Evolutionary conservation across 2,329 filamentous ascomycete genomes (phyloP).

Genomic region (Fusarium kyushuense): DNA sequence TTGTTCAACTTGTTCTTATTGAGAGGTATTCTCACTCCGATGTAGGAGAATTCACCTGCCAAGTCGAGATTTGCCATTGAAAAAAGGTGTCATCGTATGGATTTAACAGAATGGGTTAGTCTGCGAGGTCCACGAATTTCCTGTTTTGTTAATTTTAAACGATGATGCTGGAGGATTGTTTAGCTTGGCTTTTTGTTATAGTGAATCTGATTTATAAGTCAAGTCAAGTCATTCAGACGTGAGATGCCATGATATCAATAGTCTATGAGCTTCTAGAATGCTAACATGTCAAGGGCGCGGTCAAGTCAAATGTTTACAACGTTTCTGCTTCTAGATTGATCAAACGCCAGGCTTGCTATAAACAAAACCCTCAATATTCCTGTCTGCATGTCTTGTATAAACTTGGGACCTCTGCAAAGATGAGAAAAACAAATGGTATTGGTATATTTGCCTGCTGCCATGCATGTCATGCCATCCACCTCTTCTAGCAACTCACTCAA

Average conservation of each 20-base stretch:
- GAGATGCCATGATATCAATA: no score
- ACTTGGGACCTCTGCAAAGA: constrained; percentile 6
- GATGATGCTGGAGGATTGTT: background rate
- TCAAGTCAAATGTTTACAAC: background rate
- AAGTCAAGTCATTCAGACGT: background rate
- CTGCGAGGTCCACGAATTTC: background rate
- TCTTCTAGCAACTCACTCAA: constrained; percentile 8
- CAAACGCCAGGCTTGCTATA: constrained; percentile 39
- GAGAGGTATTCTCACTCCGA: constrained; percentile 19
- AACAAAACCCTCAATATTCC: constrained; percentile 17
- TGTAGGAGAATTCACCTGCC: constrained; percentile 12
- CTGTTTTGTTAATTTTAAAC: constrained; percentile 25
- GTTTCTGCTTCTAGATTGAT: constrained; percentile 13
- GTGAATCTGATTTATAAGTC: background rate
- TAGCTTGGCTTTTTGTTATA: background rate
- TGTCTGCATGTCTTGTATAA: constrained; percentile 13
- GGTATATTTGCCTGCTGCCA: constrained; percentile 8
- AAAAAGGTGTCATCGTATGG: constrained; percentile 4
- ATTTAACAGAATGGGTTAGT: constrained; percentile 11
- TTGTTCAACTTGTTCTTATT: background rate
- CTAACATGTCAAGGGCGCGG: background rate
- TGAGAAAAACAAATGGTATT: constrained; percentile 14
- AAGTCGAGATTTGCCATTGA: constrained; percentile 5
- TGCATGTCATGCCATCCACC: constrained; percentile 4
- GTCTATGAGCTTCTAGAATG: background rate